Evolutionary conservation across 495 filamentous ascomycete species (phyloP).

Genomic region (Lasiosphaeriaceae sp.): DNA sequence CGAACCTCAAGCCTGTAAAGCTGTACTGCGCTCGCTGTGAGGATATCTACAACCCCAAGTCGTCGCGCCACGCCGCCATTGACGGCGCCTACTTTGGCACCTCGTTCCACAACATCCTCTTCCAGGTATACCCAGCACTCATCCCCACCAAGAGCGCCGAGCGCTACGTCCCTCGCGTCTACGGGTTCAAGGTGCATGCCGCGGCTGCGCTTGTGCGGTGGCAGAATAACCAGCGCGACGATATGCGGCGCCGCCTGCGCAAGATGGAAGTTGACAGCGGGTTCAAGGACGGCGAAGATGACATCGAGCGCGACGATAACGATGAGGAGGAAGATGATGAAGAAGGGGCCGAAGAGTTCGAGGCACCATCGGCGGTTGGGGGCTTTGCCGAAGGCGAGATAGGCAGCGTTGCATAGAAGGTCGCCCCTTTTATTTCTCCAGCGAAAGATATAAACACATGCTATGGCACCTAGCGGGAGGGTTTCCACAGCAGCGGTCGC

Average conservation of each 20-base stretch:
- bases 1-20: slow-evolving; percentile 83
- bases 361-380: background rate
- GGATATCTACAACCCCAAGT: slow-evolving; percentile 98
- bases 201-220: slow-evolving; percentile 82
- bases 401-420: slow-evolving; percentile 13
- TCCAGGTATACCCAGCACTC: slow-evolving; percentile 92
- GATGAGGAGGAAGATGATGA: slow-evolving; percentile 35
- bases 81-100: slow-evolving; percentile 98
- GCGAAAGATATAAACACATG: background rate
- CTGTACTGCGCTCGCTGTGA: slow-evolving; percentile 97
- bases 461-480: background rate
- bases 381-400: slow-evolving; percentile 1
- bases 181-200: slow-evolving; percentile 93
- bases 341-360: slow-evolving; percentile 14
- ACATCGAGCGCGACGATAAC: slow-evolving; percentile 37
- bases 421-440: background rate
- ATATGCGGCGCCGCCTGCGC: slow-evolving; percentile 66
- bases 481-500: background rate
- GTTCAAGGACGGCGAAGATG: slow-evolving; percentile 51
- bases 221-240: slow-evolving; percentile 77
- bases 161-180: slow-evolving; percentile 83
- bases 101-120: slow-evolving; percentile 97
- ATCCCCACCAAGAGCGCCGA: slow-evolving; percentile 80
- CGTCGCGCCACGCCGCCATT: slow-evolving; percentile 87
- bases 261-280: slow-evolving; percentile 58